Evolutionary conservation across 176 grass and related monocot species (phyloP), one percentile per base, ranked within the genome.

Genomic region (Musa schizocarpa): DNA sequence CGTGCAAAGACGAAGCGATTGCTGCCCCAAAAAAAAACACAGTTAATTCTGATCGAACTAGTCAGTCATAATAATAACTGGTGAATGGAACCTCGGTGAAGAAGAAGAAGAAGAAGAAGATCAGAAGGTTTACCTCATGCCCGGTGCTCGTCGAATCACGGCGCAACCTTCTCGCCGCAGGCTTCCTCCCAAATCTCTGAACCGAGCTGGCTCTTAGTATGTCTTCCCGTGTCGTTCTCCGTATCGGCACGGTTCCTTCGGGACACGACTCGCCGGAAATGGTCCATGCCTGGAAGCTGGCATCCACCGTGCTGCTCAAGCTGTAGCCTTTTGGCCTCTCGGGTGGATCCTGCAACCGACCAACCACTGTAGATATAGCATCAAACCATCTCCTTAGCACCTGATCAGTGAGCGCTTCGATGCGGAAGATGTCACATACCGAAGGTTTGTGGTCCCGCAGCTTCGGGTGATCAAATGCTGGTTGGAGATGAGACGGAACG

Each of bases 381-480:
- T 57, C 54, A 57, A 57, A 57, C 34, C 34, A 43, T 43, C 54
- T 24, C 62, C 11, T 68, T 19, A 29, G 65, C 12, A 1, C 54
- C 54, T 2, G 16, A 2, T 57, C 11, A 17, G 54, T 5, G 34
- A 43, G 4, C 4, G 34, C 3, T 43, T 43, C 34, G 34, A 43
- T 43, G 34, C 34, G 34, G 34, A 43, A 43, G 34, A 43, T 0
- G 12, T 69, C 16, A 49, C 67, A 13, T 57, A 76, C 74, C 34
- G 3, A 51, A 26, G 74, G 74, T 50, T 62, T 63, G 9, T 13
- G 29, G 9, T 29, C 74, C 51, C 19, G 51, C 16, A 76, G 34
- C 57, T 76, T 64, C 21, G 74, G 74, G 23, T 76, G 74, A 64
- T 76, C 74, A 51, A 76, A 76, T 10, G 74, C 34, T 11, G 74